Evolutionary conservation across 345 rosid genomes (phyloP).

Genomic region (Murraya paniculata): DNA sequence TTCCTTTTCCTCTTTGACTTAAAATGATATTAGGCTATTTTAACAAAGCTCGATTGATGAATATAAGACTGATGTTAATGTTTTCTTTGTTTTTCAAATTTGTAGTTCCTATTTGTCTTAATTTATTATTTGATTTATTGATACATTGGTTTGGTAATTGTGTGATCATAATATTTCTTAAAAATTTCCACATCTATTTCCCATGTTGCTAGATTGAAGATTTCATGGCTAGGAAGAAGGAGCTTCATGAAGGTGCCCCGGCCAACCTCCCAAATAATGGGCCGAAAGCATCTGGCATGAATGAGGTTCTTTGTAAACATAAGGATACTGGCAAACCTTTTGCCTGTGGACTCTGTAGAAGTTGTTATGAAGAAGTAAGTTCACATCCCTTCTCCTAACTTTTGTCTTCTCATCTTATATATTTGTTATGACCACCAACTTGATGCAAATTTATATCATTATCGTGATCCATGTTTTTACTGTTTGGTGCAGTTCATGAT

Average conservation of each 20-base stretch:
- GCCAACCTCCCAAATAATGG: slow-evolving; percentile 26
- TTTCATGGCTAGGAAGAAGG: slow-evolving; percentile 54
- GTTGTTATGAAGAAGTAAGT: slow-evolving; percentile 67
- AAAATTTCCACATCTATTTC: slow-evolving; percentile 4
- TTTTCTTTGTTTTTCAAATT: not conserved
- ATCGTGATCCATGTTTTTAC: slow-evolving; percentile 9
- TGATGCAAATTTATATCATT: slow-evolving; percentile 5
- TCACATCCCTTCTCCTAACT: slow-evolving; percentile 3
- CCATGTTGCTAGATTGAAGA: slow-evolving; percentile 61
- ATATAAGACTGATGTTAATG: not conserved
- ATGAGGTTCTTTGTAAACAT: slow-evolving; percentile 64
- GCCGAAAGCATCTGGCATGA: slow-evolving; percentile 22
- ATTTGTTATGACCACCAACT: not conserved
- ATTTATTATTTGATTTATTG: not conserved
- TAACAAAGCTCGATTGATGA: not conserved
- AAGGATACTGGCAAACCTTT: slow-evolving; percentile 38
- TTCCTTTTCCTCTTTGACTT: not conserved
- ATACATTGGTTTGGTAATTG: not conserved
- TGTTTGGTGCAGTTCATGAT: slow-evolving; percentile 47
- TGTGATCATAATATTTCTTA: not conserved
- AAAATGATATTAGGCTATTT: not conserved
- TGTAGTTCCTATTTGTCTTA: not conserved
- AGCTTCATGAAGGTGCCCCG: slow-evolving; percentile 32
- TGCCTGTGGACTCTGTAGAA: slow-evolving; percentile 68
- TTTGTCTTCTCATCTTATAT: not conserved